Evolutionary conservation across 192 early-diverging fungal species (phyloP), one percentile per base, ranked within the genome.

Genomic region (Oehlia diaphana): DNA sequence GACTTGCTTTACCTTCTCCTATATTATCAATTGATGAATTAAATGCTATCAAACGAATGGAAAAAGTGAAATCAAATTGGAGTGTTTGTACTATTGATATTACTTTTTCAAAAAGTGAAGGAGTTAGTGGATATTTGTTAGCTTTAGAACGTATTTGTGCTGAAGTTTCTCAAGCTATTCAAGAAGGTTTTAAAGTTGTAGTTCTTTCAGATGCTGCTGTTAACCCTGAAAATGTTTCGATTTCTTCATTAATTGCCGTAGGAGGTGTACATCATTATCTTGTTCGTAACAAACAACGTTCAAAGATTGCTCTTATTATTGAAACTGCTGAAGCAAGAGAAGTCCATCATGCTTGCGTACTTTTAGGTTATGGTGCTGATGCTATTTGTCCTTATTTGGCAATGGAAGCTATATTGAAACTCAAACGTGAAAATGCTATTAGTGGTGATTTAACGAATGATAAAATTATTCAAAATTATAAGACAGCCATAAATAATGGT

Each of bases 251-350:
- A 80, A 93, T 97, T 67, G 94, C 95, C 5, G 86, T 92, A 8
- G 98, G 96, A 62, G 96, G 93, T 61, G 95, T 97, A 31, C 98
- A 99, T 83, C 97, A 98, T 89, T 89, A 95, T 77, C 85, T 99
- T 72, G 94, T 99, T 53, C 89, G 92, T 16, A 91, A 91, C 81
- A 96, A 95, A 88, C 92, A 93, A 80, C 94, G 98, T 47, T 92
- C 92, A 76, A 91, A 92, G 78, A 94, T 98, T 64, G 95, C 94
- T 26, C 88, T 99, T 47, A 85, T 96, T 50, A 90, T 95, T 49
- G 96, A 98, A 82, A 95, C 95, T 31, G 96, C 91, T 58, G 98
- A 99, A 87, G 96, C 95, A 8, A 92, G 96, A 77, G 96, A 99
- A 82, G 94, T 96, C 7, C 96, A 99, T 86, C 96, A 98, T 70